phyloP scores from a whole-genome alignment of 179 eudicot genomes.

The Actinidia polygama region DNA sequence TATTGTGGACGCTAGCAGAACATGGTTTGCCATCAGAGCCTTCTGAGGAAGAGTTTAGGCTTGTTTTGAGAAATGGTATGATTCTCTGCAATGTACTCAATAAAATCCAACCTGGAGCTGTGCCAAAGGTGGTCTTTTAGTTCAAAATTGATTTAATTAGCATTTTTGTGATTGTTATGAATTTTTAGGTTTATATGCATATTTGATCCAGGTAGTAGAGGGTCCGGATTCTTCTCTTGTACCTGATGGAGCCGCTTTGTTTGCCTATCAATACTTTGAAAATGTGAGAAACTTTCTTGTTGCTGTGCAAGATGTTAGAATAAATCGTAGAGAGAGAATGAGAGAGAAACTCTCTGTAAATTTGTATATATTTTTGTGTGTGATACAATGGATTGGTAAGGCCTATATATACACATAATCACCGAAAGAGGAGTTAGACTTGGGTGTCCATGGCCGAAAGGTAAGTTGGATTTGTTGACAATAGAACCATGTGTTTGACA shows the following conservation, averaged over 20 bases:
- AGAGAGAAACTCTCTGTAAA: no score
- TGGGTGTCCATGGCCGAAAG: no score
- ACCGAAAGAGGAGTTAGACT: no score
- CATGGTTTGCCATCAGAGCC: slow-evolving; percentile 96
- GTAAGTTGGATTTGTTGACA: no score
- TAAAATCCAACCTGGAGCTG: slow-evolving; percentile 78
- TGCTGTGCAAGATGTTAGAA: slow-evolving; percentile 64
- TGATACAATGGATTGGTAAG: no score
- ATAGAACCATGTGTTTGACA: no score
- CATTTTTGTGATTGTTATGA: not conserved
- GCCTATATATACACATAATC: no score
- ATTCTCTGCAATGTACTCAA: slow-evolving; percentile 93
- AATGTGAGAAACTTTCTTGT: slow-evolving; percentile 90
- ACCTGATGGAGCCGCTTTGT: slow-evolving; percentile 95
- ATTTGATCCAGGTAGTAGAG: slow-evolving; percentile 74
- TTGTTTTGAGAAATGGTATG: slow-evolving; percentile 85
- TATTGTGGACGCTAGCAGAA: no score
- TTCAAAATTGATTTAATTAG: not conserved
- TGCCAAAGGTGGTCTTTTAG: slow-evolving; percentile 60
- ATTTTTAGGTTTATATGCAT: not conserved
- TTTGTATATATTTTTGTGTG: no score
- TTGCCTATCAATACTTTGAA: slow-evolving; percentile 87
- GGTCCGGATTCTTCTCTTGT: slow-evolving; percentile 62
- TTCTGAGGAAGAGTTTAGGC: slow-evolving; percentile 86
- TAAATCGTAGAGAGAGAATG: no score